Evolutionary conservation across 2,329 filamentous ascomycete species (phyloP).

Genomic region (Diaporthe vaccinii): DNA sequence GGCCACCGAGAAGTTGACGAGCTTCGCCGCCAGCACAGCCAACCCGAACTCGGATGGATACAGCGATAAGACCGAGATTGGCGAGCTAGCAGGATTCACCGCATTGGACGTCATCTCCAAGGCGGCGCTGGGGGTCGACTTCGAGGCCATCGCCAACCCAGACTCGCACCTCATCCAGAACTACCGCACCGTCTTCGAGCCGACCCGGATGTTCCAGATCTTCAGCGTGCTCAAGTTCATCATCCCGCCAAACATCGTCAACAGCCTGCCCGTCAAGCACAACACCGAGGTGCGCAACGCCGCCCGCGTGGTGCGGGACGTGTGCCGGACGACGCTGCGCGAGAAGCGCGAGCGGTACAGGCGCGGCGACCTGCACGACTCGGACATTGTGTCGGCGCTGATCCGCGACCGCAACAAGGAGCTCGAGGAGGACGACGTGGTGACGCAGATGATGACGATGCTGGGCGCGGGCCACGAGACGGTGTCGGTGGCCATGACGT

Average conservation of each 20-base stretch:
- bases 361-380: conserved; percentile 22
- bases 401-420: conserved; percentile 26
- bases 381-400: conserved; percentile 15
- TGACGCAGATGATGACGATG: conserved; percentile 26
- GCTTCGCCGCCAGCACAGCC: background rate
- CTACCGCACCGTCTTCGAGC: conserved; percentile 19
- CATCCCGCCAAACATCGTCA: conserved; percentile 5
- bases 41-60: background rate
- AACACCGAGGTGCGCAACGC: conserved; percentile 24
- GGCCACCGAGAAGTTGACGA: background rate
- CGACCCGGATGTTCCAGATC: conserved; percentile 8
- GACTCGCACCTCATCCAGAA: conserved; percentile 21
- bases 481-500: conserved; percentile 73
- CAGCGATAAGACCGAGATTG: conserved; percentile 6
- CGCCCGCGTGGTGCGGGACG: conserved; percentile 3
- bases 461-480: conserved; percentile 67
- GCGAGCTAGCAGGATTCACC: conserved; percentile 14
- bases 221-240: conserved; percentile 23
- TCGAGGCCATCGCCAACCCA: conserved; percentile 22
- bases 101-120: conserved; percentile 23
- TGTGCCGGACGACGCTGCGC: conserved; percentile 6
- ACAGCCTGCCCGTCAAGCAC: conserved; percentile 8
- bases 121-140: conserved; percentile 20
- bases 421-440: conserved; percentile 21
- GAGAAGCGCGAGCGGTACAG: conserved; percentile 21